Base-by-base conservation (phyloP, 306 rosid species). In the Fragaria ananassa region DNA sequence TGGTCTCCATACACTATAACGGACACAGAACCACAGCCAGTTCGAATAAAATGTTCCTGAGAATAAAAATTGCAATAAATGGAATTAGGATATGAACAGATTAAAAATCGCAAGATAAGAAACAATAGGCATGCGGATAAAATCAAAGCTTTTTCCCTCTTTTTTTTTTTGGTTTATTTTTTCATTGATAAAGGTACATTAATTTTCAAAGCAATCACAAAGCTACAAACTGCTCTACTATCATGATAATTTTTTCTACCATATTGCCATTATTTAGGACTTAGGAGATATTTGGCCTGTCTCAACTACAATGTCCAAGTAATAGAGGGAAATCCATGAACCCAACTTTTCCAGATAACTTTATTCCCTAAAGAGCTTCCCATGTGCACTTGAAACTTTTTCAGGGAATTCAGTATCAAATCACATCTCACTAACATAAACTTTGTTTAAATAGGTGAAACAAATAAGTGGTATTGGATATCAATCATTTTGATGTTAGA, bases 21-120 rank as follows among this genome's bases (percentile, higher is more conserved):
- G 58, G 96, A 91, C 73, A 91, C 91, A 80, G 95, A 84, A 83
- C 97, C 98, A 85, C 89, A 75, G 87, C 97, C 90, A 71, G 98
- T 93, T 81, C 47, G 86, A 63, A 93, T 73, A 81, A 69, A 75
- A 86, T 93, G 88, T 76, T 93, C 98, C 98, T 93, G 91, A 49
- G 19, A 70, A 75, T 5, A 62, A 78, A 37, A 35, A 63, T 44
- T 47, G 44, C 25, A 27, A 29, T 17, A 37, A 29, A 69, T 69
- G 77, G 60, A 41, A 39, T 41, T 61, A 19, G 29, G n/a, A 61
- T 27, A 29, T 5, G 11, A 64, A 69, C 50, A 51, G 71, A 46
- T 17, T 45, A 56, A 35, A 21, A n/a, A 66, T n/a, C 25, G 46
- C 10, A 61, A 23, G 9, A 39, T 25, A 27, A 72, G 44, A 62